Conservation (phyloP, 192 early-diverging fungal genomes). For the Geranomyces variabilis region DNA sequence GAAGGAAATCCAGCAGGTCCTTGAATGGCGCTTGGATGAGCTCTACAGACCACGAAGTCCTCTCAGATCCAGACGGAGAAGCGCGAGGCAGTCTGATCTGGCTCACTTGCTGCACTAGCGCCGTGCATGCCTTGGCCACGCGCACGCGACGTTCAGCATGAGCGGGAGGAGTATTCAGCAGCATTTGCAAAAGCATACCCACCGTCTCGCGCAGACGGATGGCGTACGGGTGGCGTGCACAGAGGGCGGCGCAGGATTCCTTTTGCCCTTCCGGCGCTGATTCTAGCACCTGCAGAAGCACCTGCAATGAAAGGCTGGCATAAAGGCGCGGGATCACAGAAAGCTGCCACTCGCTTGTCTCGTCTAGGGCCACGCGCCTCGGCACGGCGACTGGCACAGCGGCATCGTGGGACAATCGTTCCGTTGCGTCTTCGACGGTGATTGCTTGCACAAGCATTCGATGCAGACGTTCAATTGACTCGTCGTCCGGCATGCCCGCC, state of each 20-base stretch:
- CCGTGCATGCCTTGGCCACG: background rate
- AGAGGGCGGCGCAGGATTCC: background rate
- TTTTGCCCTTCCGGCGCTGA: background rate
- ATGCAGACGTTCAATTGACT: background rate
- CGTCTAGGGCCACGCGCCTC: background rate
- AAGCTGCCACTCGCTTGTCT: background rate
- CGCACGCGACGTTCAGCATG: background rate
- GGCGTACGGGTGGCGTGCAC: background rate
- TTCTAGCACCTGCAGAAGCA: background rate
- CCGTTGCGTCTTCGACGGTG: too few relatives aligned
- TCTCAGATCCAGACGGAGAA: background rate
- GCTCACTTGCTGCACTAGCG: background rate
- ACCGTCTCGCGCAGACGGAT: background rate
- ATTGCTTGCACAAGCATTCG: background rate
- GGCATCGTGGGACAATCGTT: too few relatives aligned
- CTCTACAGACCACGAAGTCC: background rate
- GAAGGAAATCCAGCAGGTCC: background rate
- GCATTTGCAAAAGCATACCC: background rate
- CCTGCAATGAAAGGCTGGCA: background rate
- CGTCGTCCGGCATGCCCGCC: constrained; percentile 2
- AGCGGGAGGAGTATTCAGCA: constrained; percentile 1
- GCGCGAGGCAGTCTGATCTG: background rate
- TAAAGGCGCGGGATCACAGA: background rate
- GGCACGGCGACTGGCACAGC: too few relatives aligned
- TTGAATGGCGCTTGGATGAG: background rate